Conservation (phyloP, 495 filamentous ascomycete genomes). For the Parmelia sp. region DNA sequence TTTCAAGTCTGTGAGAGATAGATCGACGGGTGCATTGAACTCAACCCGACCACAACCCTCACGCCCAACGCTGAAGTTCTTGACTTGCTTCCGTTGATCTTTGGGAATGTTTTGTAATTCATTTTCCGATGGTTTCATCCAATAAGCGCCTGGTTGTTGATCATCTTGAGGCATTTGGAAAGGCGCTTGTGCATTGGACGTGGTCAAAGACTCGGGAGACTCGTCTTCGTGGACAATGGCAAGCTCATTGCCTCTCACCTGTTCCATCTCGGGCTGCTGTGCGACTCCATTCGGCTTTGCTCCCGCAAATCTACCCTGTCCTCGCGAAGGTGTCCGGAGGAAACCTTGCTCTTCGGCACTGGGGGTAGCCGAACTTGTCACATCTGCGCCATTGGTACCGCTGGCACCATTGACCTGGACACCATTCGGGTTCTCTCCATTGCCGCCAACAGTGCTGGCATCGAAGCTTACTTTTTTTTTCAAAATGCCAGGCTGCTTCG, state of each 20-base stretch:
- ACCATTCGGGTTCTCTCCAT: constrained; percentile 29
- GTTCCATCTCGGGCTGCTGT: constrained; percentile 60
- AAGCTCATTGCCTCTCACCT: constrained; percentile 68
- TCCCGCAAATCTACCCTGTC: constrained; percentile 45
- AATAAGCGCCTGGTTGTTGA: constrained; percentile 68
- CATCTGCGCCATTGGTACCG: constrained; percentile 40
- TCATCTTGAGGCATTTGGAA: constrained; percentile 40
- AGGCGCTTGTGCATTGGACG: constrained; percentile 32
- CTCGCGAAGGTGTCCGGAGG: constrained; percentile 46
- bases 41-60: constrained; percentile 68
- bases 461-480: constrained; percentile 92
- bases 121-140: constrained; percentile 66
- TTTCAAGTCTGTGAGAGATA: constrained; percentile 65
- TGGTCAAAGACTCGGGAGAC: constrained; percentile 35
- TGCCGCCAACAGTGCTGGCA: constrained; percentile 43
- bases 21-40: constrained; percentile 76
- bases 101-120: constrained; percentile 69
- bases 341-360: constrained; percentile 62
- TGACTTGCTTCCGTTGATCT: constrained; percentile 62
- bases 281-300: constrained; percentile 37
- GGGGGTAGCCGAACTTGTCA: constrained; percentile 47
- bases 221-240: constrained; percentile 71
- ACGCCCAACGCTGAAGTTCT: constrained; percentile 73
- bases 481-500: constrained; percentile 41
- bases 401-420: constrained; percentile 32